A percentile compares a stretch with the other conserved stretches of the same genome.
These are phyloP conservation scores for Inga oerstediana DNA, from an alignment of 306 rosid genomes.

Conservation along the genomic window DNA sequence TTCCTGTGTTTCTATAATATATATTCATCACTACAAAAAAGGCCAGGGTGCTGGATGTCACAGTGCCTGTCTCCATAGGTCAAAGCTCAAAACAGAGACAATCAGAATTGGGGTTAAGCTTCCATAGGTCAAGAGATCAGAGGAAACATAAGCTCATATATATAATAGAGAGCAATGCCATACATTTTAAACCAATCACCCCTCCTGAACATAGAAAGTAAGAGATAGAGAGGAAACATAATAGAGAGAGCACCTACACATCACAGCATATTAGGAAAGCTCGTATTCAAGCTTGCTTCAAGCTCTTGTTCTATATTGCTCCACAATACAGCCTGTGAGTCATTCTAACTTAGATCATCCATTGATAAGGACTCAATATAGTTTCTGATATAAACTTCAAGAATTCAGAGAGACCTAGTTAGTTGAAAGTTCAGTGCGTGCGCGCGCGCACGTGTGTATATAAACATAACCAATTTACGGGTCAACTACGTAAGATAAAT, in stretches of 20 bases:
- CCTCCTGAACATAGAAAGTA: no score
- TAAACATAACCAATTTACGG: background rate
- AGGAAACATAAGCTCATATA: background rate
- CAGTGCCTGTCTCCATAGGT: background rate
- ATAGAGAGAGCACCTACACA: no score
- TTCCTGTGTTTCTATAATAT: background rate
- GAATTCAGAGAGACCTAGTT: conserved; percentile 33
- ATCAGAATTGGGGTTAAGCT: background rate
- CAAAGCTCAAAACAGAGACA: background rate
- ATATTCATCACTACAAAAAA: background rate
- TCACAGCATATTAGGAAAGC: background rate
- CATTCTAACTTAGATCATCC: conserved; percentile 74
- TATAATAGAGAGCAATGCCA: background rate
- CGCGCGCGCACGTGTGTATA: background rate
- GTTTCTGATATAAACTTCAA: conserved; percentile 1
- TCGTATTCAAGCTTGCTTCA: conserved; percentile 50
- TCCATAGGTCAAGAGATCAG: background rate
- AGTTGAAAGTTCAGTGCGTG: background rate
- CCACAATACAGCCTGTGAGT: conserved; percentile 52
- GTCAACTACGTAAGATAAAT: background rate
- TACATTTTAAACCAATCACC: background rate
- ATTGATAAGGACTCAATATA: conserved; percentile 34
- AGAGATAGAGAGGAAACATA: no score
- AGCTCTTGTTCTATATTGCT: conserved; percentile 53
- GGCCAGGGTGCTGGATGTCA: background rate